These are phyloP conservation scores for Amaranthus tricolor DNA, from an alignment of 179 eudicot genomes.

Conservation along the genomic window DNA sequence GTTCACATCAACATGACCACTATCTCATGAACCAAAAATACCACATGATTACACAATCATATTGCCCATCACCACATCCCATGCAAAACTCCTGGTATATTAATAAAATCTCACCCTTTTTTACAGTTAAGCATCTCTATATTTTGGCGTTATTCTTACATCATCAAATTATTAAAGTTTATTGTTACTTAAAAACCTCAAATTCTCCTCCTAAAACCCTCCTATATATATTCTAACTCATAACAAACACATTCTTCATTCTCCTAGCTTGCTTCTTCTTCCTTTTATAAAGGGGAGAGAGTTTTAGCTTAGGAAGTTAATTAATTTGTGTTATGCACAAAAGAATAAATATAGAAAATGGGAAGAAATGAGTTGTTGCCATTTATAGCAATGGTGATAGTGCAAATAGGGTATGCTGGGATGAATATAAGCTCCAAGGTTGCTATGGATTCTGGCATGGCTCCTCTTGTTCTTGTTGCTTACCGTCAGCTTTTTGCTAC, in stretches of 20 bases:
- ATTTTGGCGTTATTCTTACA: constrained; percentile 5
- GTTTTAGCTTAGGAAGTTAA: too few relatives aligned
- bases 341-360: constrained; percentile 1
- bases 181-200: constrained; percentile 25
- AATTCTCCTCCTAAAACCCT: constrained; percentile 23
- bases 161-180: not conserved
- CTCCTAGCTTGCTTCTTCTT: not conserved
- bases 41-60: not conserved
- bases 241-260: constrained; percentile 7
- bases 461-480: constrained; percentile 71
- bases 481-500: constrained; percentile 78
- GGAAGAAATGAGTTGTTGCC: constrained; percentile 45
- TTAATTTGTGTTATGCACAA: too few relatives aligned
- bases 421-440: constrained; percentile 81
- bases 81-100: constrained; percentile 19
- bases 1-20: not conserved
- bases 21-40: not conserved
- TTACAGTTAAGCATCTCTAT: constrained; percentile 13
- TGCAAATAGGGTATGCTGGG: constrained; percentile 76
- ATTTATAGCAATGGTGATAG: constrained; percentile 61
- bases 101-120: constrained; percentile 16
- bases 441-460: constrained; percentile 89
- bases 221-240: constrained; percentile 17
- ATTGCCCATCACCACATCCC: constrained; percentile 9
- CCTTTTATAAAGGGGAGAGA: too few relatives aligned